Evolutionary conservation across 169 alveolate genomes (phyloP).

Genomic region (Plasmodium falciparum): DNA sequence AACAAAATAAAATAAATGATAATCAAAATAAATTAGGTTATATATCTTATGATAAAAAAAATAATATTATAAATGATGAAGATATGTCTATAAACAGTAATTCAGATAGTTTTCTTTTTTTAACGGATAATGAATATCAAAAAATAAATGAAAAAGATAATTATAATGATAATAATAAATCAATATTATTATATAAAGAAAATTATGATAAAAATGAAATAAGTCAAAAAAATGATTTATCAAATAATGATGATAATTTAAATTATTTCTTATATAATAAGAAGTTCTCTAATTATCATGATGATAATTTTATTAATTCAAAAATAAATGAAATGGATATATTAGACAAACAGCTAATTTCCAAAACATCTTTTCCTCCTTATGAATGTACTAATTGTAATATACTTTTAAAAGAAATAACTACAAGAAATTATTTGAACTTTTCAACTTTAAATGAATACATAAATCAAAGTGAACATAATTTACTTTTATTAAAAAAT

Average conservation of each 20-base stretch:
- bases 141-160: neutral
- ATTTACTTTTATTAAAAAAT: constrained; percentile 47
- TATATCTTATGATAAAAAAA: too few species aligned
- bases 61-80: too few species aligned
- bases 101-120: too few species aligned
- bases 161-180: neutral
- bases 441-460: constrained; percentile 31
- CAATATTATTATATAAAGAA: neutral
- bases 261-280: neutral
- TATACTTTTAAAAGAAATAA: constrained; percentile 34
- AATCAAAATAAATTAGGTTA: neutral
- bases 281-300: neutral
- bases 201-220: neutral
- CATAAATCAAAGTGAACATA: constrained; percentile 44
- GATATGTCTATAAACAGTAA: too few species aligned
- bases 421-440: constrained; percentile 28
- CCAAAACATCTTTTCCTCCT: neutral
- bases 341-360: constrained; percentile 9
- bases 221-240: too few species aligned
- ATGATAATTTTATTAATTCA: neutral
- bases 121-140: neutral
- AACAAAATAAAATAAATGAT: neutral
- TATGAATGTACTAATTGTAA: constrained; percentile 41
- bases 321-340: constrained; percentile 5
- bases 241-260: neutral